Evolutionary conservation across 306 rosid species (phyloP).

Genomic region (Urtica urens): DNA sequence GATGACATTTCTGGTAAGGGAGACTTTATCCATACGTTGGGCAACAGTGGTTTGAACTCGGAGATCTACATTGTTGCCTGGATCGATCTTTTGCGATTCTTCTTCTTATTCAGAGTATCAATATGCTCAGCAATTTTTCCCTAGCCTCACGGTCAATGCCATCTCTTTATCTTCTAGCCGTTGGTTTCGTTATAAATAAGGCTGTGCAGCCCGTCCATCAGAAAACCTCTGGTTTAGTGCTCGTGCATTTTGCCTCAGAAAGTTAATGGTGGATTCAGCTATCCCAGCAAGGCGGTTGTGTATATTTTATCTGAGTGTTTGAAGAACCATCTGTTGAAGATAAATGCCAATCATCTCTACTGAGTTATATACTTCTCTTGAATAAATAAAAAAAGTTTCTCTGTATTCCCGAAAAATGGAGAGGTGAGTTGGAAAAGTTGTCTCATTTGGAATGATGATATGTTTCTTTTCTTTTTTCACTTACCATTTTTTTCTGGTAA

Average conservation of each 20-base stretch:
- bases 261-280: slow-evolving; percentile 64
- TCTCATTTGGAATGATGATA: too few species aligned
- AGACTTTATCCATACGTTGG: slow-evolving; percentile 30
- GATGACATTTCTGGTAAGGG: slow-evolving; percentile 42
- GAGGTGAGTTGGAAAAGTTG: slow-evolving; percentile 61
- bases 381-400: slow-evolving; percentile 63
- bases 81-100: slow-evolving; percentile 27
- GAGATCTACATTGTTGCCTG: slow-evolving; percentile 26
- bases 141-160: slow-evolving; percentile 27
- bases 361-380: slow-evolving; percentile 39
- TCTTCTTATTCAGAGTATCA: slow-evolving; percentile 30
- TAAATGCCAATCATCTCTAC: slow-evolving; percentile 51
- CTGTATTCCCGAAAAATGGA: slow-evolving; percentile 62
- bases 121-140: slow-evolving; percentile 48
- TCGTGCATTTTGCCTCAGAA: slow-evolving; percentile 35
- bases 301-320: slow-evolving; percentile 27
- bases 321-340: slow-evolving; percentile 43
- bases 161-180: slow-evolving; percentile 29
- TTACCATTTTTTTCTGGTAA: background rate
- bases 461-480: too few species aligned
- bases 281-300: slow-evolving; percentile 41
- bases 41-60: slow-evolving; percentile 18
- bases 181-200: slow-evolving; percentile 52
- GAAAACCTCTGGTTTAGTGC: slow-evolving; percentile 50
- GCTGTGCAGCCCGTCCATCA: slow-evolving; percentile 58